phyloP scores from a whole-genome alignment of 2,329 filamentous ascomycete species.

The Cercospora nicotianae region DNA sequence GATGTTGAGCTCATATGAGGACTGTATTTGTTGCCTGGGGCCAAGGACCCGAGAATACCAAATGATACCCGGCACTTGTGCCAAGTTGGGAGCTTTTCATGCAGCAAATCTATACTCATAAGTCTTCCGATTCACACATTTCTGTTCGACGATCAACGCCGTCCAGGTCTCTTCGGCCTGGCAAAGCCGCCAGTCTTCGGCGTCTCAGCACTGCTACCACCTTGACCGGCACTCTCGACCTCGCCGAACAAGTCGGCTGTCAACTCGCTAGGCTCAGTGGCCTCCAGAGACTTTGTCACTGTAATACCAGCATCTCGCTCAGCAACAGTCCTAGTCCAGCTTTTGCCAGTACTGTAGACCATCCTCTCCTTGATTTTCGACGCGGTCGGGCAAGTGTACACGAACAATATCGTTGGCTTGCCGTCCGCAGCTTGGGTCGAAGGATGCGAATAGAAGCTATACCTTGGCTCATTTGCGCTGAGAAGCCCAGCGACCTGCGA shows the following conservation, averaged over 20 bases:
- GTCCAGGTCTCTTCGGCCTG: slow-evolving; percentile 75
- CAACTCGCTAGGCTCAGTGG: slow-evolving; percentile 67
- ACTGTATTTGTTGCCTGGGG: background rate
- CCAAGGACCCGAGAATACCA: background rate
- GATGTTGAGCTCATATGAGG: slow-evolving; percentile 64
- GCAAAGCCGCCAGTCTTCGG: slow-evolving; percentile 66
- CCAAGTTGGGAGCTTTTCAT: slow-evolving; percentile 4
- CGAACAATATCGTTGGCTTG: slow-evolving; percentile 64
- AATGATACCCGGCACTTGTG: slow-evolving; percentile 13
- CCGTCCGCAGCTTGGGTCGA: slow-evolving; percentile 51
- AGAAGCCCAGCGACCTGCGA: slow-evolving; percentile 61
- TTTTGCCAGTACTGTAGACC: slow-evolving; percentile 67
- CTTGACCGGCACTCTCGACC: slow-evolving; percentile 45
- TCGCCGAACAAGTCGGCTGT: slow-evolving; percentile 60
- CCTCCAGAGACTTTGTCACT: slow-evolving; percentile 68
- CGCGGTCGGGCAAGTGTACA: slow-evolving; percentile 75
- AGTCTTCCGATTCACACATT: background rate
- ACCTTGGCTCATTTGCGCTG: slow-evolving; percentile 68
- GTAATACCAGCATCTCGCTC: slow-evolving; percentile 64
- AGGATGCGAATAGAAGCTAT: slow-evolving; percentile 72
- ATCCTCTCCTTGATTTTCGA: slow-evolving; percentile 80
- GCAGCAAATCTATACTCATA: background rate
- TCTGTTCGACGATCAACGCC: slow-evolving; percentile 42
- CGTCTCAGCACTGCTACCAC: slow-evolving; percentile 62
- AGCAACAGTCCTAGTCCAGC: slow-evolving; percentile 63